Evolutionary conservation across 192 early-diverging fungal genomes (phyloP), one percentile per base, ranked within the genome.

Genomic region (Podochytrium sp.): DNA sequence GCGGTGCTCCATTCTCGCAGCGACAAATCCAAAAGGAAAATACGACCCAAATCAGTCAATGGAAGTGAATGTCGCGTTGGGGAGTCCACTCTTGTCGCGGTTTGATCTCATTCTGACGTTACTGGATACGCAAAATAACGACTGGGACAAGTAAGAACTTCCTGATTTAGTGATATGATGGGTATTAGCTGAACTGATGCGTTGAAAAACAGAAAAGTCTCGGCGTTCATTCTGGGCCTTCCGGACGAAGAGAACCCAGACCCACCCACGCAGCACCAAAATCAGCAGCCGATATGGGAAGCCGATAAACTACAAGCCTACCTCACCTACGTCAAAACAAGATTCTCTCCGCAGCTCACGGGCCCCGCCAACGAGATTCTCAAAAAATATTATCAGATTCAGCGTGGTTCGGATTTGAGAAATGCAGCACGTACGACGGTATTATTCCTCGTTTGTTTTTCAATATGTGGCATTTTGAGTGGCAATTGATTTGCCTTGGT

Each of bases 1-100:
- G 0, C 80, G 92, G 12, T 93, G 92, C 73, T 85, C 92, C 2
- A 89, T 93, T n/a, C 78, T 93, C 41, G 92, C 92, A 0, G 91
- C 92, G 0, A 92, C 91, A 33, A 93, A 93, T 60, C 91, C 92
- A 14, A 89, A 87, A 37, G 91, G 91, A 34, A 86, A 86, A 37
- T 93, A 91, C 71, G 92, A 93, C 58, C 78, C 80, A 0, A 57
- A 77, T 0, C 85, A 89, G 56, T 78, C 80, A 6, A 74, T 93
- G 37, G 74, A 86, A 20, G 80, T 93, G 63, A 93, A 93, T 53
- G 84, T 91, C 23, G 90, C 87, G 10, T 77, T 91, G 32, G 87
- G 81, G 39, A 83, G 81, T 30, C 90, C 90, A 18, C 70, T 93
- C 63, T 76, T 93, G 16, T 91, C 90, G 60, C 81, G 92, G 25